Evolutionary conservation across 768 basidiomycete genomes (phyloP), one percentile per base, ranked within the genome.

Genomic region (Leccinum aurantiacum): DNA sequence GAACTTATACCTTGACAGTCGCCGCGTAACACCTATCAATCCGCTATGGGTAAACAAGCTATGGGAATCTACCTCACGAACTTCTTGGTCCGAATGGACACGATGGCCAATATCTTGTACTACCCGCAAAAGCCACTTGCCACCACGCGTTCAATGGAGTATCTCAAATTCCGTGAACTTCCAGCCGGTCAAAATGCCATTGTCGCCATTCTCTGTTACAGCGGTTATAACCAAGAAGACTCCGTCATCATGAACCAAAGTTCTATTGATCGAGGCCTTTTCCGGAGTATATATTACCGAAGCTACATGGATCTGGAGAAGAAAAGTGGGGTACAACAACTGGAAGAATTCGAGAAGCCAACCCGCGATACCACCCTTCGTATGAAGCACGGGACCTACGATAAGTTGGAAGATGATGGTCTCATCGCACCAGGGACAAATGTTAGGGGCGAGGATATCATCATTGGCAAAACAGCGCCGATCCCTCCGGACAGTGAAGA

Each of bases 201-300:
- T 63, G 96, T 99, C 59, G 96, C 96, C 13, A 98, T 99, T 69
- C 80, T 98, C 57, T 98, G 95, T 71, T 99, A 99, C 77, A 98
- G 95, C 67, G 96, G 96, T 52, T 99, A 99, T 78, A 99, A 99
- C 74, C 97, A 99, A 77, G 97, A 98, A 84, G 97, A 99, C 83
- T 99, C 97, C 63, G 97, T 99, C 77, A 98, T 99, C 78, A 98
- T 99, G 96, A 98, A 98, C 74, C 97, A 99, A 77, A 94, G 91
- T 67, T 96, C 97, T 27, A 91, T 99, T 66, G 96, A 99, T 71
- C 91, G 97, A 60, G 96, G 97, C 60, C 82, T 99, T 31, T 99
- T 99, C 89, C 87, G 96, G 38, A 96, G 94, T 80, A 91, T 99
- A 68, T 99, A 98, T 75, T 98, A 98, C 74, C 87, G 97, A 67